phyloP scores from a whole-genome alignment of 2,329 filamentous ascomycete species.

The Zopfia rhizophila region DNA sequence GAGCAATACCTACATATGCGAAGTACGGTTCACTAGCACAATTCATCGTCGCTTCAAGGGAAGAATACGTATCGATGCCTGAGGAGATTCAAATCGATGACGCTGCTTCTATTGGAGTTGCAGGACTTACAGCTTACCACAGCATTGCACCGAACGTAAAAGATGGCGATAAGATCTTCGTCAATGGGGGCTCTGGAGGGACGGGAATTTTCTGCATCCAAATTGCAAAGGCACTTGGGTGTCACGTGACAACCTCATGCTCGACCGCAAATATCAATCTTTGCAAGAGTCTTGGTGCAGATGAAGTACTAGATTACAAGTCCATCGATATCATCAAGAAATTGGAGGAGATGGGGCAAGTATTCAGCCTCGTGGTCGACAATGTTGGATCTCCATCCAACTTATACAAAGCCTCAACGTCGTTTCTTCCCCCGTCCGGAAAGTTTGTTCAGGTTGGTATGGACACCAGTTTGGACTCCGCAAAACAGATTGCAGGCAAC shows the following conservation, averaged over 20 bases:
- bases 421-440: conserved; percentile 61
- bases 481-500: conserved; percentile 48
- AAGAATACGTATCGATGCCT: conserved; percentile 35
- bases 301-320: conserved; percentile 71
- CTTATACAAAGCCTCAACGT: conserved; percentile 64
- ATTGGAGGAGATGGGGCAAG: conserved; percentile 59
- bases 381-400: conserved; percentile 63
- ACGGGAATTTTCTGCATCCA: conserved; percentile 70
- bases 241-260: conserved; percentile 68
- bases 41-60: conserved; percentile 43
- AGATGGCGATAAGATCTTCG: conserved; percentile 64
- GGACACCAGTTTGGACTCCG: conserved; percentile 25
- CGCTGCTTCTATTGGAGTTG: conserved; percentile 49
- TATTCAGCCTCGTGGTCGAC: conserved; percentile 67
- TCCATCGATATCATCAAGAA: conserved; percentile 58
- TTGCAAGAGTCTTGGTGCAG: conserved; percentile 68
- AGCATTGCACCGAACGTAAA: conserved; percentile 50
- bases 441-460: conserved; percentile 56
- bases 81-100: conserved; percentile 43
- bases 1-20: conserved; percentile 40
- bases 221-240: conserved; percentile 70
- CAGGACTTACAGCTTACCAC: conserved; percentile 54
- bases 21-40: conserved; percentile 52
- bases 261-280: conserved; percentile 67
- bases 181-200: conserved; percentile 73